Evolutionary conservation across 257 asterid species (phyloP), one percentile per base, ranked within the genome.

Genomic region (Nicotiana benthamiana): DNA sequence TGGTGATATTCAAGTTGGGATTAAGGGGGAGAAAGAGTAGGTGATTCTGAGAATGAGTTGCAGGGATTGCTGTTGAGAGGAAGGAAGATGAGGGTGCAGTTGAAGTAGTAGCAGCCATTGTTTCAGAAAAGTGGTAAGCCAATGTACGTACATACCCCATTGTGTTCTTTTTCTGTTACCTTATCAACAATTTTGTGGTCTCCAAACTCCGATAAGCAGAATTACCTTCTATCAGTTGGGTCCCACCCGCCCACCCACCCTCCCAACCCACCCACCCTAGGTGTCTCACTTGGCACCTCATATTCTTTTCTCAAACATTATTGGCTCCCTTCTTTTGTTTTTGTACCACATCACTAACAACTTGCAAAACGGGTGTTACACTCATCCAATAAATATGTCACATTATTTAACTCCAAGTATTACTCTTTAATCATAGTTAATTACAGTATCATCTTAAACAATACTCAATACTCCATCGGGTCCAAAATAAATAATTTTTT

Each of bases 71-170:
- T 68, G 86, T 48, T 62, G 92, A 81, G 48, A 93, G 82, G 67
- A 89, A 88, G 48, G 89, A 81, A 79, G 92, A 88, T 27, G 94
- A 80, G 26, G 86, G 18, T 81, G 86, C 27, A 46, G 85, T 82
- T 75, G 89, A 48, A 74, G 83, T 81, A 6, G 94, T 77, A 54
- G 85, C 83, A 24, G 61, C 78, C 78, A 72, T 72, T 72, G 60
- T 59, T 52, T 6, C 15, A 72, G 11, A 36, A 9, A 20, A 66
- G 1, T n/a, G 18, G 27, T 17, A 40, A 18, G 28, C 27, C 34
- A 40, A 22, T 24, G 72, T 1, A 64, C 40, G 48, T 40, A 40
- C 48, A 2, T 1, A 9, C 9, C 9, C 9, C 12, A 43, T 43
- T 20, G 59, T 22, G 6, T 13, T 70, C 6, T 20, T 22, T 32